A percentile compares a stretch with the other conserved stretches of the same genome.
These are phyloP conservation scores for Tuber indicum DNA, from an alignment of 495 filamentous ascomycete species.

Conservation along the genomic window DNA sequence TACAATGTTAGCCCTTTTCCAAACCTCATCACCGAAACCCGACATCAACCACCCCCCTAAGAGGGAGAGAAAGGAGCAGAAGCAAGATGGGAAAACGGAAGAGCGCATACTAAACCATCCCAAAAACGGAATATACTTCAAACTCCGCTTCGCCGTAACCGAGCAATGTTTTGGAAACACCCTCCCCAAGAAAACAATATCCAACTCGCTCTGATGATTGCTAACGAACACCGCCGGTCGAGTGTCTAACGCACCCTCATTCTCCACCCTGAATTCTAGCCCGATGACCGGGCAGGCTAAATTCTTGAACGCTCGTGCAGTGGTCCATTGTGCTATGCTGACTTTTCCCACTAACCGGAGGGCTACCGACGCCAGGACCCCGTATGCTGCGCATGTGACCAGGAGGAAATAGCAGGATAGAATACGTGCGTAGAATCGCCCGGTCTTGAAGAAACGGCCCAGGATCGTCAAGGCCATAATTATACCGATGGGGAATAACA, in stretches of 20 bases:
- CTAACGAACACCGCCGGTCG: constrained; percentile 85
- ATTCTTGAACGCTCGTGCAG: constrained; percentile 73
- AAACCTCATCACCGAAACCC: constrained; percentile 1
- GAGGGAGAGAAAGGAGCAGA: not conserved
- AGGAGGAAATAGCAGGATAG: constrained; percentile 66
- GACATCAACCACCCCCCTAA: not conserved
- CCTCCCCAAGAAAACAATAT: constrained; percentile 79
- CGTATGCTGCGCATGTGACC: constrained; percentile 63
- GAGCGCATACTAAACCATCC: constrained; percentile 75
- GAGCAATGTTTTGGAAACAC: constrained; percentile 81
- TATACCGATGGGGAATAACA: constrained; percentile 32
- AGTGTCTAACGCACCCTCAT: constrained; percentile 56
- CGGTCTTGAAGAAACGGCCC: constrained; percentile 36
- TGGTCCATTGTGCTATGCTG: constrained; percentile 78
- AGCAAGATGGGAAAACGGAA: not conserved
- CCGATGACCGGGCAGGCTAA: constrained; percentile 69
- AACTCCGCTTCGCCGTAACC: constrained; percentile 83
- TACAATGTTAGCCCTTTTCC: constrained; percentile 26
- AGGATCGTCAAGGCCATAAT: constrained; percentile 39
- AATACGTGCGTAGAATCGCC: constrained; percentile 61
- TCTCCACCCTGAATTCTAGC: constrained; percentile 67
- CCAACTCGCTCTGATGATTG: constrained; percentile 88
- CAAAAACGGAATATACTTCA: constrained; percentile 75
- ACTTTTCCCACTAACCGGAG: constrained; percentile 65
- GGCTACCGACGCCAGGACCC: constrained; percentile 64